These are phyloP conservation scores for Penicillium roqueforti DNA, from an alignment of 495 filamentous ascomycete species.

Conservation along the genomic window DNA sequence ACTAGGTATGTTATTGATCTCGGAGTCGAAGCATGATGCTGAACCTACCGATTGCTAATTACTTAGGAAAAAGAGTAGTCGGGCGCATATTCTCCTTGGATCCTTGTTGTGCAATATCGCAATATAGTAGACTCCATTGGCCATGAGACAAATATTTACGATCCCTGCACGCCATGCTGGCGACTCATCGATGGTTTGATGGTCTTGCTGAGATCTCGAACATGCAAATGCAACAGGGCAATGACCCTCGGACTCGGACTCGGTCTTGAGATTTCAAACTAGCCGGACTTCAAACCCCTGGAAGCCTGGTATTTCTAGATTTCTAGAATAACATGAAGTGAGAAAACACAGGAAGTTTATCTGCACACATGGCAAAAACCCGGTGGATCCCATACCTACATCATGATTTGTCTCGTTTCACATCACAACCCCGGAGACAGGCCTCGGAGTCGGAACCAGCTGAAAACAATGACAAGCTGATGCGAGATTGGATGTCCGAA, in stretches of 20 bases:
- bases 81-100: background rate
- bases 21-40: background rate
- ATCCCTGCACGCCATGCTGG: slow-evolving; percentile 3
- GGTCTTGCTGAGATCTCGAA: slow-evolving; percentile 4
- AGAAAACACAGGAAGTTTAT: background rate
- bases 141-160: background rate
- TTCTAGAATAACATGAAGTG: background rate
- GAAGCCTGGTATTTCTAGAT: background rate
- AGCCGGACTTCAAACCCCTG: background rate
- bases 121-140: background rate
- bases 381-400: background rate
- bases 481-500: slow-evolving; percentile 5
- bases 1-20: background rate
- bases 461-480: slow-evolving; percentile 1
- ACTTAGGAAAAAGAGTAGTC: background rate
- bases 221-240: background rate
- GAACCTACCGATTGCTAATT: background rate
- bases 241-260: slow-evolving; percentile 21
- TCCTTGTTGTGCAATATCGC: background rate
- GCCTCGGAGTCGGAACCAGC: slow-evolving; percentile 13
- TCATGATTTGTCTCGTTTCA: slow-evolving; percentile 14
- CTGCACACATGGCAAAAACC: background rate
- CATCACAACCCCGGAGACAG: background rate
- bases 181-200: background rate
- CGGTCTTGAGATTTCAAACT: slow-evolving; percentile 10